Evolutionary conservation across 2,329 filamentous ascomycete species (phyloP).

Genomic region (Colletotrichum truncatum): DNA sequence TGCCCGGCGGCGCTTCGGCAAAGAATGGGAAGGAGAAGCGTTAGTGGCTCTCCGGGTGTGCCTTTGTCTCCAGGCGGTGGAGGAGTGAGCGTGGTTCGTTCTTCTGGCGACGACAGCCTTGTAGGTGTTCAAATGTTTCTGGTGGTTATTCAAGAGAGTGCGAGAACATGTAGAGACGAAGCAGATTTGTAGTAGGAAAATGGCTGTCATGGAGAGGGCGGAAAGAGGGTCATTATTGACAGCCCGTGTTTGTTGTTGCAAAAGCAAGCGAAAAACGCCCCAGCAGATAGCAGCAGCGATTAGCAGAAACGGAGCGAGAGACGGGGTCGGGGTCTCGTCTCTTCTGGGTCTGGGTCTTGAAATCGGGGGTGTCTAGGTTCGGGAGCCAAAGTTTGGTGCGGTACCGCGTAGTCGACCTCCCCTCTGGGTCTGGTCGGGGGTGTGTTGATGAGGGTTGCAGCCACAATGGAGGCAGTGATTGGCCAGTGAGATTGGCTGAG

Average conservation of each 20-base stretch:
- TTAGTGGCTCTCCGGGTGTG: slow-evolving; percentile 46
- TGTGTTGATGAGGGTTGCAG: slow-evolving; percentile 29
- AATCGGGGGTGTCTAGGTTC: slow-evolving; percentile 14
- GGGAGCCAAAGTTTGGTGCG: slow-evolving; percentile 14
- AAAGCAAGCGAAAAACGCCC: slow-evolving; percentile 13
- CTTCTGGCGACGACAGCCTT: slow-evolving; percentile 55
- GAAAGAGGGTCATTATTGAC: slow-evolving; percentile 33
- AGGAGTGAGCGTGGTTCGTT: slow-evolving; percentile 43
- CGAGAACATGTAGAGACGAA: slow-evolving; percentile 55
- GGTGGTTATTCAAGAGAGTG: slow-evolving; percentile 55
- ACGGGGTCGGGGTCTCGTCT: slow-evolving; percentile 13
- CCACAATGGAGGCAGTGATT: slow-evolving; percentile 29
- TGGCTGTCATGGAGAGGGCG: slow-evolving; percentile 54
- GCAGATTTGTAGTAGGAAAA: slow-evolving; percentile 56
- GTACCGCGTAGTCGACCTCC: slow-evolving; percentile 16
- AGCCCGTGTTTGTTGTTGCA: slow-evolving; percentile 27
- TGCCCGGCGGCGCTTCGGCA: slow-evolving; percentile 43
- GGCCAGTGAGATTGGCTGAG: slow-evolving; percentile 30
- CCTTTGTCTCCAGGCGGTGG: slow-evolving; percentile 48
- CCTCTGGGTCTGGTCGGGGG: slow-evolving; percentile 28
- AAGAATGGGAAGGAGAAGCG: slow-evolving; percentile 46
- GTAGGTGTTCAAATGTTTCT: slow-evolving; percentile 49
- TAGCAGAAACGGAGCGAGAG: slow-evolving; percentile 19
- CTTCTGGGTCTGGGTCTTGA: slow-evolving; percentile 2
- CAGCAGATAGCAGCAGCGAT: slow-evolving; percentile 22